Percentiles rank a stretch among this genome's conserved stretches.
phyloP scores from a whole-genome alignment of 2,329 filamentous ascomycete genomes.

The Microsporum ferrugineum region DNA sequence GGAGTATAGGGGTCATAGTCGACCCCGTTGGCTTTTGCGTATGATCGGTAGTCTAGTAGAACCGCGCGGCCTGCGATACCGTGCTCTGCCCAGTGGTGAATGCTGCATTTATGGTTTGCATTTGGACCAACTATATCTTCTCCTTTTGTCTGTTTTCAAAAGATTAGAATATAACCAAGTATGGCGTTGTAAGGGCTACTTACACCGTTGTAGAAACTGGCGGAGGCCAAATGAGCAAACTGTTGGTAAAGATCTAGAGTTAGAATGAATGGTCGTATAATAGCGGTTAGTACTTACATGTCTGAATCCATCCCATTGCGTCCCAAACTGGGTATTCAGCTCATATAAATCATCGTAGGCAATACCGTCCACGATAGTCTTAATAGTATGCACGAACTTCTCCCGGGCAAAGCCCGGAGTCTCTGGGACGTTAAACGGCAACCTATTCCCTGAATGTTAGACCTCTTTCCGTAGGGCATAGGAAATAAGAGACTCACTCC shows the following conservation, averaged over 20 bases:
- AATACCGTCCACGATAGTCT: slow-evolving; percentile 27
- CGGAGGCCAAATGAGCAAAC: slow-evolving; percentile 29
- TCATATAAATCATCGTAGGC: slow-evolving; percentile 36
- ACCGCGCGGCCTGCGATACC: slow-evolving; percentile 35
- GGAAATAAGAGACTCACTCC: slow-evolving; percentile 31
- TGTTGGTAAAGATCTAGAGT: slow-evolving; percentile 11
- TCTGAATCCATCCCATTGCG: slow-evolving; percentile 42
- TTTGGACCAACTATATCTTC: slow-evolving; percentile 26
- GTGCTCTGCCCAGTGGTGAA: slow-evolving; percentile 33
- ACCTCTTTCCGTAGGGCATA: not conserved
- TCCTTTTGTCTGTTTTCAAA: slow-evolving; percentile 21
- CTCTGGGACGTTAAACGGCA: slow-evolving; percentile 43
- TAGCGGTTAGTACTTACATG: slow-evolving; percentile 26
- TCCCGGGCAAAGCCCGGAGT: slow-evolving; percentile 44
- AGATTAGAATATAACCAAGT: not conserved
- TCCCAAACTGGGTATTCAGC: slow-evolving; percentile 40
- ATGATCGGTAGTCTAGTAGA: slow-evolving; percentile 35
- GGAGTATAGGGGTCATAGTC: slow-evolving; percentile 42
- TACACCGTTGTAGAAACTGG: slow-evolving; percentile 34
- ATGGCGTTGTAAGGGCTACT: not conserved
- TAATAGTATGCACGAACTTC: slow-evolving; percentile 45
- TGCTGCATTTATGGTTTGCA: slow-evolving; percentile 31
- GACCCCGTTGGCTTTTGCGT: slow-evolving; percentile 41
- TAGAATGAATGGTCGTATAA: not conserved
- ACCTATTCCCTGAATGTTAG: slow-evolving; percentile 20